Base-by-base conservation (phyloP, 768 basidiomycete species). In the Trametes cubensis region DNA sequence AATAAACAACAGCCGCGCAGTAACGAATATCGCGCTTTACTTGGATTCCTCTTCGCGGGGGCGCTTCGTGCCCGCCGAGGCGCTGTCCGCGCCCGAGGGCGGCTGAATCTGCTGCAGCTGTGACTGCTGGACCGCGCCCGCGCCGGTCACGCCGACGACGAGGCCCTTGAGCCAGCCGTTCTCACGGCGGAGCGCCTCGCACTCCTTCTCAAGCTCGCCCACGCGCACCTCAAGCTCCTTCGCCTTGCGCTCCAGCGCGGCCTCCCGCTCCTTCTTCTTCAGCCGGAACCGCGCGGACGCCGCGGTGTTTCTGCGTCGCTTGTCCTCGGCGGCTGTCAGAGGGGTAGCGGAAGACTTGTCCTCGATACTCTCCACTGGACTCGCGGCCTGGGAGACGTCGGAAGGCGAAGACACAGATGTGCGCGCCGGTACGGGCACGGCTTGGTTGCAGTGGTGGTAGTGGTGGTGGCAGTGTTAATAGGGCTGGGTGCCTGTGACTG, bases 231-330 rank as follows among this genome's bases (percentile, higher is more conserved):
- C 90, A 17, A 96, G 81, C 71, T 95, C 93, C 77, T 93, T 94
- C 17, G 90, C 86, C 69, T 86, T 87, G 45, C 81, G 83, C 76
- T 96, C 95, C 21, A 96, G 79, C 17, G 95, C 94, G 2, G 85
- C 88, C 77, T 97, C 95, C 15, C 95, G 82, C 75, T 95, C 93
- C 80, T 97, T 97, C 82, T 97, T 97, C 83, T 96, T 97, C 70
- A 94, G 75, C 61, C 94, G 84, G 82, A 97, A 97, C 8, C 94
- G 90, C 34, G 94, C 94, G 55, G 90, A 93, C 0, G 94, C 94
- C 1, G 92, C 92, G 0, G 94, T 97, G 73, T 97, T 97, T 48
- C 94, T 80, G 60, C 94, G 83, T n/a, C 94, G 88, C 72, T 96
- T 96, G 75, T 96, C 94, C 74, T 96, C 94, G 0, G 88, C 74